Percentiles rank a stretch among this genome's conserved stretches.
Conservation (phyloP, 1,139 yeast species). For the Casaregolazyma lundiana region DNA sequence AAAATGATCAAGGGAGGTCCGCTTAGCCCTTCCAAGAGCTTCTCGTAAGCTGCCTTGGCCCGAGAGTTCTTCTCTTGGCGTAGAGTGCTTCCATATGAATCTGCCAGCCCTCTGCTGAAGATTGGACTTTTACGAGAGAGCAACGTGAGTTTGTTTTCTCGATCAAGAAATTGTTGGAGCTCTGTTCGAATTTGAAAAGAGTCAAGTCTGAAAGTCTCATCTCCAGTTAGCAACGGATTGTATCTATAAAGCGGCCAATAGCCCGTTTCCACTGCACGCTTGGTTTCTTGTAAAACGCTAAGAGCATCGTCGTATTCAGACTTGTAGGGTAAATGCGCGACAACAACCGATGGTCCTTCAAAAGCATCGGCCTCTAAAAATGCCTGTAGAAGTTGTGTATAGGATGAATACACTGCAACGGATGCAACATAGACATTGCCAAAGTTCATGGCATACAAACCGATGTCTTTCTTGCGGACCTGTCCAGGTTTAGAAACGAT, state of each 20-base stretch:
- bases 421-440: constrained; percentile 91
- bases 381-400: constrained; percentile 88
- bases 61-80: constrained; percentile 57
- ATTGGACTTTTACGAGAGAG: constrained; percentile 68
- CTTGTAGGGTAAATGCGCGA: constrained; percentile 82
- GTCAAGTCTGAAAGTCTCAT: constrained; percentile 68
- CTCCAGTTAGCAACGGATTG: constrained; percentile 55
- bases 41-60: constrained; percentile 74
- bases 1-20: constrained; percentile 92
- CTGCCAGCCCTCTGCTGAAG: constrained; percentile 68
- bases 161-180: constrained; percentile 73
- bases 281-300: constrained; percentile 77
- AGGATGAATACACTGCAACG: constrained; percentile 88
- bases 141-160: constrained; percentile 81
- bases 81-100: constrained; percentile 58
- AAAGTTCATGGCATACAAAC: constrained; percentile 91
- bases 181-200: constrained; percentile 77
- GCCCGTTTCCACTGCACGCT: constrained; percentile 86
- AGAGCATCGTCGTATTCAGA: constrained; percentile 66
- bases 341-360: constrained; percentile 84
- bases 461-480: constrained; percentile 84
- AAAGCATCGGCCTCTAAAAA: constrained; percentile 82
- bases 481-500: constrained; percentile 24
- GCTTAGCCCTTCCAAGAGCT: constrained; percentile 76
- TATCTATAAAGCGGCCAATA: constrained; percentile 94